phyloP scores from a whole-genome alignment of 306 rosid species.

The Dryas alaskensis region DNA sequence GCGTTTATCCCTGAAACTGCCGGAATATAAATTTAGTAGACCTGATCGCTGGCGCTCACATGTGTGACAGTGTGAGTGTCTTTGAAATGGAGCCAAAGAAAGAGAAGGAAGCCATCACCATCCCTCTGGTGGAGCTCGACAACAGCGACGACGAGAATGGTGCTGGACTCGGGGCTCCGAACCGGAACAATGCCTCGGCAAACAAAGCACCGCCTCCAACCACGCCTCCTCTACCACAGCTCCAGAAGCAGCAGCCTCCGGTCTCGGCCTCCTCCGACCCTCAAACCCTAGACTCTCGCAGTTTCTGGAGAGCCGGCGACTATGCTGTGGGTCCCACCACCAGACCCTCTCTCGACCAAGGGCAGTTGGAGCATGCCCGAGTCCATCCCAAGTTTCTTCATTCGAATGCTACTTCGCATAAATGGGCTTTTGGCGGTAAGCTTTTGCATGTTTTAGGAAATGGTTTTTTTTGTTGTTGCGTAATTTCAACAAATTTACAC shows the following conservation, averaged over 20 bases:
- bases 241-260: neutral
- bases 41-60: too few relatives aligned
- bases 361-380: conserved; percentile 78
- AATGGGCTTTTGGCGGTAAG: conserved; percentile 97
- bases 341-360: conserved; percentile 32
- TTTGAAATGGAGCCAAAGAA: conserved; percentile 23
- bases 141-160: conserved; percentile 39
- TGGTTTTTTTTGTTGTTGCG: conserved; percentile 6
- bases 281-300: conserved; percentile 31
- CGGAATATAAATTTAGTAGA: too few relatives aligned
- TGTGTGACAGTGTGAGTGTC: neutral
- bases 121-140: conserved; percentile 28
- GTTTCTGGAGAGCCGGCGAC: conserved; percentile 93
- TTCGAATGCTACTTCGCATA: conserved; percentile 96
- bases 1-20: neutral
- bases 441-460: neutral
- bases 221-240: conserved; percentile 7
- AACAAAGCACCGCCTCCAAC: neutral
- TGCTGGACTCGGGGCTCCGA: neutral
- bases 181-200: conserved; percentile 1
- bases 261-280: conserved; percentile 7
- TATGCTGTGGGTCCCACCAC: conserved; percentile 40
- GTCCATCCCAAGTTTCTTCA: conserved; percentile 98
- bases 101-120: conserved; percentile 14
- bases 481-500: neutral